phyloP scores from a whole-genome alignment of 768 basidiomycete species.

The Leucosporidium yakuticum region DNA sequence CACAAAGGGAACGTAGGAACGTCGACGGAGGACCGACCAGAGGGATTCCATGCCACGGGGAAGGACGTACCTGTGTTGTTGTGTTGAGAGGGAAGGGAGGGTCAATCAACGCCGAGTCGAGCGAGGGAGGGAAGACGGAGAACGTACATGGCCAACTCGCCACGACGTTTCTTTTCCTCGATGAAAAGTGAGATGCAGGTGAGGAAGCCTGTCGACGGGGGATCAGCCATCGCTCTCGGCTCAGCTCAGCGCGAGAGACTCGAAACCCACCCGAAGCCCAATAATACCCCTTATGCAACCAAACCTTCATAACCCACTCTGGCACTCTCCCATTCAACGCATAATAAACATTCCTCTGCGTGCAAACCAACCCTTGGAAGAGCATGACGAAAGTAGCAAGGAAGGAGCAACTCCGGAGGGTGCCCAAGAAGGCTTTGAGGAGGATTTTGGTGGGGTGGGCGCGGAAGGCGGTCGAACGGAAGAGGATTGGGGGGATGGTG shows the following conservation, averaged over 20 bases:
- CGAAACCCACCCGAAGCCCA: conserved; percentile 49
- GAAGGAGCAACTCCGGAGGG: conserved; percentile 77
- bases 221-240: not conserved
- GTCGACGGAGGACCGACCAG: conserved; percentile 73
- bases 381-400: conserved; percentile 72
- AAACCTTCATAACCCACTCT: conserved; percentile 49
- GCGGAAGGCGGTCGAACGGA: conserved; percentile 64
- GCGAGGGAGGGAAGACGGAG: conserved; percentile 9
- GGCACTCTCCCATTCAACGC: conserved; percentile 15
- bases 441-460: conserved; percentile 58
- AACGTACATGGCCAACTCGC: conserved; percentile 86
- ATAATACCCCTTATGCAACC: conserved; percentile 66
- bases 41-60: conserved; percentile 84
- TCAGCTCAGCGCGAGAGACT: no score
- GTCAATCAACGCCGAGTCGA: no score
- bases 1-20: conserved; percentile 58
- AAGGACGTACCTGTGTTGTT: conserved; percentile 45
- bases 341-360: conserved; percentile 34
- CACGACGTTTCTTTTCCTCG: conserved; percentile 80
- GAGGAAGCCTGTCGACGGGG: conserved; percentile 54
- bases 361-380: conserved; percentile 53
- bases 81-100: not conserved
- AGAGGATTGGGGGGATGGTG: conserved; percentile 75
- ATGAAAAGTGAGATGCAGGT: conserved; percentile 73
- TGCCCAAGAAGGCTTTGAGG: conserved; percentile 61